phyloP scores from a whole-genome alignment of 2,329 filamentous ascomycete genomes.

The Didymella segeticola region DNA sequence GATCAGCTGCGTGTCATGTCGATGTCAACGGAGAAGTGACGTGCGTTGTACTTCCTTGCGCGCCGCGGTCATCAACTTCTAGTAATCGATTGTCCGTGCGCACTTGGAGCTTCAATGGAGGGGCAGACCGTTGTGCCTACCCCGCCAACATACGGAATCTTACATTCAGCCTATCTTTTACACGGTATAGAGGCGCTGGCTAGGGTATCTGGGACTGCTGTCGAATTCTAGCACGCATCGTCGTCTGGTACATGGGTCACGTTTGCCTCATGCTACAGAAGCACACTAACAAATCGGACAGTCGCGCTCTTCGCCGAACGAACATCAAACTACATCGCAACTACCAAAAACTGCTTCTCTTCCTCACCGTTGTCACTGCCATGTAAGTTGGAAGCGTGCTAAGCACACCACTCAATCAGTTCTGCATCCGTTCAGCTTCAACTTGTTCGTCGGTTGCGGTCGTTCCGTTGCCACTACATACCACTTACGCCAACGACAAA shows the following conservation, averaged over 20 bases:
- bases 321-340: constrained; percentile 3
- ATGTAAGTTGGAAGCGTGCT: constrained; percentile 1
- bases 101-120: constrained; percentile 11
- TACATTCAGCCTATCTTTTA: background rate
- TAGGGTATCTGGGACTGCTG: background rate
- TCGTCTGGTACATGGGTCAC: background rate
- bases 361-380: background rate
- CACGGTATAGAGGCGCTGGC: constrained; percentile 2
- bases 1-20: constrained; percentile 25
- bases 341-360: background rate
- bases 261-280: background rate
- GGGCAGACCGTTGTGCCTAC: constrained; percentile 12
- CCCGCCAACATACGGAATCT: constrained; percentile 7
- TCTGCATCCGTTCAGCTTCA: background rate
- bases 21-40: constrained; percentile 3
- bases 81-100: constrained; percentile 14
- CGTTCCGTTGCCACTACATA: background rate
- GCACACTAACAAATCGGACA: constrained; percentile 6
- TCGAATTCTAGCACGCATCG: background rate
- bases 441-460: background rate
- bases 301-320: constrained; percentile 8
- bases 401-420: background rate
- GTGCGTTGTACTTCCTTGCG: constrained; percentile 8
- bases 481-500: background rate
- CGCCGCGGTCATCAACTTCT: constrained; percentile 16